phyloP scores from a whole-genome alignment of 106 monocot genomes.

The Apostasia shenzhenica region DNA sequence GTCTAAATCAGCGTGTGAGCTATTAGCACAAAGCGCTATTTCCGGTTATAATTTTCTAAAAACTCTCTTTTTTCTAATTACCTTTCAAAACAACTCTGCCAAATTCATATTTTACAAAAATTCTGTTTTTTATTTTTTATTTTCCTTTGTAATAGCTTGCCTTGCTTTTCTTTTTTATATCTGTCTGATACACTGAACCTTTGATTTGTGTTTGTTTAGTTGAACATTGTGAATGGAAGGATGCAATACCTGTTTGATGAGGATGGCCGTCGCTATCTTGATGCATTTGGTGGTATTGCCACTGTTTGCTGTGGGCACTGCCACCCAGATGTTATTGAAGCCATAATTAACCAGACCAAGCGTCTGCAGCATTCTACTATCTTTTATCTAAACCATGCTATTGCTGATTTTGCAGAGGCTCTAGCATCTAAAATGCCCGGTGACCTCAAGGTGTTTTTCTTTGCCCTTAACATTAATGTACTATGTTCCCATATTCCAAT shows the following conservation, averaged over 20 bases:
- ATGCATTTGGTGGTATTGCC: constrained; percentile 91
- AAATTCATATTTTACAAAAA: not conserved
- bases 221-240: constrained; percentile 90
- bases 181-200: too few species aligned
- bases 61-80: not conserved
- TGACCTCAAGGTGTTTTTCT: constrained; percentile 65
- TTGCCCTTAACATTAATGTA: not conserved
- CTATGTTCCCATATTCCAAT: not conserved
- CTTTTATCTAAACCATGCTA: constrained; percentile 77
- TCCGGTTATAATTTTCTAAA: not conserved
- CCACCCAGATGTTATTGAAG: constrained; percentile 77
- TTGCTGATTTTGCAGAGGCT: constrained; percentile 86
- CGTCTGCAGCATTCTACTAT: constrained; percentile 83
- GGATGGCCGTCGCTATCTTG: constrained; percentile 77
- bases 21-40: too few species aligned
- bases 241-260: constrained; percentile 94
- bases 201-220: constrained; percentile 22
- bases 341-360: constrained; percentile 56
- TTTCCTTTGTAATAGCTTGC: not conserved
- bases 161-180: too few species aligned
- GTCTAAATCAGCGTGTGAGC: too few species aligned
- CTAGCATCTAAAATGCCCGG: constrained; percentile 78
- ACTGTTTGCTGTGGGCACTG: constrained; percentile 93
- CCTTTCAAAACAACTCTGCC: not conserved
- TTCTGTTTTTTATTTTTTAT: not conserved